These are phyloP conservation scores for Achaetomium macrosporum DNA, from an alignment of 2,329 filamentous ascomycete genomes.

Conservation along the genomic window DNA sequence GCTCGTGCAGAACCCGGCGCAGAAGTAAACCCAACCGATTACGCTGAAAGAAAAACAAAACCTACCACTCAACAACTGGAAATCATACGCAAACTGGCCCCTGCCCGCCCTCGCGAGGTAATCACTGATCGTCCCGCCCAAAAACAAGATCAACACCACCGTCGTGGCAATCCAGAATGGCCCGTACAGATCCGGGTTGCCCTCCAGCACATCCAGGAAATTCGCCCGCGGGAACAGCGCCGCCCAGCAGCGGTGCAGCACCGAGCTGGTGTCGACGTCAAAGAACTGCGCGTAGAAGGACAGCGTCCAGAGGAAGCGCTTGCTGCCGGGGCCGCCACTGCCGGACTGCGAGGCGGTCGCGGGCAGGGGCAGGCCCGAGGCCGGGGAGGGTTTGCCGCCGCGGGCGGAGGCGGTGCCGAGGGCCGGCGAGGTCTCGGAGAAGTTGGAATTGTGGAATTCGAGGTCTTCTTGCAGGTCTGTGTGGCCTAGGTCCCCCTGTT, in stretches of 20 bases:
- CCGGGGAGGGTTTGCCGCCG: conserved; percentile 31
- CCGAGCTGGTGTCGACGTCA: conserved; percentile 90
- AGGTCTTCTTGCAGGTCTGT: conserved; percentile 98
- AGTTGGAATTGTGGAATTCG: conserved; percentile 94
- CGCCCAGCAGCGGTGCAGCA: conserved; percentile 78
- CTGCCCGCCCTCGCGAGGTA: conserved; percentile 68
- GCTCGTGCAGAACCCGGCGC: neutral
- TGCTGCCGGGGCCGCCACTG: conserved; percentile 44
- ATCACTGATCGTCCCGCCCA: conserved; percentile 91
- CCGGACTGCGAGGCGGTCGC: conserved; percentile 32
- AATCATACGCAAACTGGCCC: conserved; percentile 83
- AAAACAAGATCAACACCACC: conserved; percentile 88
- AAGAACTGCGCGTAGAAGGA: conserved; percentile 98
- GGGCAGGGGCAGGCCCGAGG: conserved; percentile 48
- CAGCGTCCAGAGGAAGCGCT: conserved; percentile 88
- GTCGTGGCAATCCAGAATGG: conserved; percentile 99
- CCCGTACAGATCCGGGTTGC: conserved; percentile 93
- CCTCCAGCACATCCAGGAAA: conserved; percentile 95
- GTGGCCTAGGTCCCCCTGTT: conserved; percentile 89
- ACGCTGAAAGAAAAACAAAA: conserved; percentile 13
- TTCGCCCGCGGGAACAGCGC: conserved; percentile 88
- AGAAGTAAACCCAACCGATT: neutral
- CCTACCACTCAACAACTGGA: conserved; percentile 75
- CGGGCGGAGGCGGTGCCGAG: conserved; percentile 44
- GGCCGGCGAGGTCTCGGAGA: conserved; percentile 53